Conservation (phyloP, 108 stramenopile species). For the Aurantiochytrium sp. region DNA sequence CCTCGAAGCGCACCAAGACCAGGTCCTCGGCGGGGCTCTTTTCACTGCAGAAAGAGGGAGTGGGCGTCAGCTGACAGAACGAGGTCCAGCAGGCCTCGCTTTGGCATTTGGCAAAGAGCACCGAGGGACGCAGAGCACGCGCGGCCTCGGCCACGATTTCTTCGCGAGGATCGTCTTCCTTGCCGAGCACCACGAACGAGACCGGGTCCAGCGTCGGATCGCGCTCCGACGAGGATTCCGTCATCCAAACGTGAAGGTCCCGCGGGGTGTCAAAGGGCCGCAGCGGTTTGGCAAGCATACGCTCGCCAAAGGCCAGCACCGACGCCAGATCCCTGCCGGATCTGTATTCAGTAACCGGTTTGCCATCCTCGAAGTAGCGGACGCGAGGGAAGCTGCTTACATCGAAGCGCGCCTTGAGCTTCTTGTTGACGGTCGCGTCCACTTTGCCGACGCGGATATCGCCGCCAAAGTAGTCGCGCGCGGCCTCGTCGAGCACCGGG, state of each 20-base stretch:
- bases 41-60: not conserved
- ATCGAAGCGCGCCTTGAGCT: slow-evolving; percentile 61
- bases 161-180: not conserved
- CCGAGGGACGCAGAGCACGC: not conserved
- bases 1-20: not conserved
- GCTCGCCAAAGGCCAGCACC: not conserved
- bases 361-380: slow-evolving; percentile 67
- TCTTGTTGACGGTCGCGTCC: slow-evolving; percentile 64
- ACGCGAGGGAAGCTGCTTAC: slow-evolving; percentile 71
- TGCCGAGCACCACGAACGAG: not conserved
- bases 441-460: slow-evolving; percentile 72
- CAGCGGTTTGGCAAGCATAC: not conserved
- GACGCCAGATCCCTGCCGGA: not conserved
- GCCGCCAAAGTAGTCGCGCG: slow-evolving; percentile 31
- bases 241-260: not conserved
- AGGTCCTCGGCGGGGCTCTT: not conserved
- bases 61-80: not conserved
- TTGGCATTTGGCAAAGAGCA: not conserved
- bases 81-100: not conserved
- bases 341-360: not conserved
- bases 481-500: slow-evolving; percentile 47
- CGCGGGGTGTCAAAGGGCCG: not conserved
- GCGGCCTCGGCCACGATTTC: not conserved
- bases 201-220: not conserved
- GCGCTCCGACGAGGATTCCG: not conserved